Conservation (phyloP, 2,329 filamentous ascomycete species). For the Cercospora canescens region DNA sequence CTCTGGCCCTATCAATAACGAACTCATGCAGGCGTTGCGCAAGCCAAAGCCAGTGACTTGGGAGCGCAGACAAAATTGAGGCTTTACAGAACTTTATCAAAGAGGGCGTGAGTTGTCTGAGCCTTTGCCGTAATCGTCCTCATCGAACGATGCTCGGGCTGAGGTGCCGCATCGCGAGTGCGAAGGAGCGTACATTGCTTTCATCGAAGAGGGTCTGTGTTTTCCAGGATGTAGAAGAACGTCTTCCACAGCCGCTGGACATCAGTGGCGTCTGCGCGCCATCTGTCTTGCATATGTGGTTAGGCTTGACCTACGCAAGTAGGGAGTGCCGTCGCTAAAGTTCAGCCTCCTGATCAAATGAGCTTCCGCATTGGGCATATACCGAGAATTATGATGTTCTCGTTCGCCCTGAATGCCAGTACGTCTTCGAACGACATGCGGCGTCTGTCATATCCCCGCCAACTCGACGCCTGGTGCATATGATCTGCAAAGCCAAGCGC, state of each 20-base stretch:
- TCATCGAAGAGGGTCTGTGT: neutral
- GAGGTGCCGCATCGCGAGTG: neutral
- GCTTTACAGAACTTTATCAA: neutral
- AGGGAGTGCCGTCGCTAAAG: neutral
- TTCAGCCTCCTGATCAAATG: neutral
- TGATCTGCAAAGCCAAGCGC: conserved; percentile 2
- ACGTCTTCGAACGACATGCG: neutral
- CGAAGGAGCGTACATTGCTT: neutral
- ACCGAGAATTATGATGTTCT: neutral
- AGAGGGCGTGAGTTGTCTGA: neutral
- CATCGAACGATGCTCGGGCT: neutral
- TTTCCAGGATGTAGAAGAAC: neutral
- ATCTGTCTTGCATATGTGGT: neutral
- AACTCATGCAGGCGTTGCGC: neutral
- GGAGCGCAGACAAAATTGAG: neutral
- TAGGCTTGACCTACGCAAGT: neutral
- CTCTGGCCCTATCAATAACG: neutral
- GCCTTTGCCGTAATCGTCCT: neutral
- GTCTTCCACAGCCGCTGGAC: neutral
- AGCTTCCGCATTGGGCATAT: neutral
- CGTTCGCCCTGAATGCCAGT: neutral
- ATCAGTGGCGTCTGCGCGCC: neutral
- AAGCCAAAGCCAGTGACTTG: neutral
- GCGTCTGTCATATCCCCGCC: neutral
- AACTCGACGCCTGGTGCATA: neutral